Base-by-base conservation (phyloP, 2,329 filamentous ascomycete genomes). In the Stromatinia cepivora region DNA sequence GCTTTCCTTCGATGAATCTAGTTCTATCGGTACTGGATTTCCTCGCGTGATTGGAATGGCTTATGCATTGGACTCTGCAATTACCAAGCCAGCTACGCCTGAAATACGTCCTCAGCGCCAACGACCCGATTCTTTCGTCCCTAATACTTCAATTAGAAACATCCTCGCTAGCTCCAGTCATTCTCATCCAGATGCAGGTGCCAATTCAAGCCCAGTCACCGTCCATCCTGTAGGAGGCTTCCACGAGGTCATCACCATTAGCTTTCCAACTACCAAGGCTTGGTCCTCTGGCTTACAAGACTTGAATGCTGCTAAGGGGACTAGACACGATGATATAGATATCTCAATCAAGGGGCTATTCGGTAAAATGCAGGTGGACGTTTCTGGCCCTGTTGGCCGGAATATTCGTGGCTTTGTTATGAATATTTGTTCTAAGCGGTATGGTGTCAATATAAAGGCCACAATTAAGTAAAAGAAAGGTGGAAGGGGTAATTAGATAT, bases 381-480 rank as follows among this genome's bases (percentile, higher is more conserved):
- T 67, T 20, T 58, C 65, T 28, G 45, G 65, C 5, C 56, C 65
- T 4, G n/a, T 13, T 15, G 65, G 45, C n/a, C 50, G 8, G 4
- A 67, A 67, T n/a, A 52, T 61, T 45, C 39, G 54, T 25, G 31
- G 54, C 11, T 67, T 67, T 22, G 54, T 59, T 25, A 61, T 7
- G 42, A 22, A 5, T n/a, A 17, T n/a, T 22, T 67, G n/a, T 13
- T 22, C 36, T 45, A 34, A 34, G 34, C 9, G 25, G 25, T 20
- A 31, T 46, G 11, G 28, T 15, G 36, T 17, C 9, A 9, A 20
- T 11, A 57, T 66, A 11, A 17, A 31, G 3, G 63, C 20, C 46
- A 8, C 8, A 22, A 20, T 65, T 11, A 42, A 31, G 31, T 54
- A 17, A 28, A 34, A 10, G 5, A 4, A 11, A 11, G 1, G 22